Evolutionary conservation across 257 asterid species (phyloP), one percentile per base, ranked within the genome.

Genomic region (Ocimum tenuiflorum): DNA sequence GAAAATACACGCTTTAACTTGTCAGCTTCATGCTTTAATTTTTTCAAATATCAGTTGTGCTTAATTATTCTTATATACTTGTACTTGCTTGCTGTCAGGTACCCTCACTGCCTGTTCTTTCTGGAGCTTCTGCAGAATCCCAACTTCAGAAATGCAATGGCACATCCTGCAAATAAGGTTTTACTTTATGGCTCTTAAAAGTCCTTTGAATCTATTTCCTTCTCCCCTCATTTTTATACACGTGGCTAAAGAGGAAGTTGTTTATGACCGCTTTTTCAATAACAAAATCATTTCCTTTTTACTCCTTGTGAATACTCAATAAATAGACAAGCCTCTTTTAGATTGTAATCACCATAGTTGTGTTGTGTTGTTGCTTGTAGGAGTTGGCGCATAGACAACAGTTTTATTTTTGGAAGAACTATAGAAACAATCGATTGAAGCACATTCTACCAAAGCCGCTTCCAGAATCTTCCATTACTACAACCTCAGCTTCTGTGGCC

Each of bases 331-430:
- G n/a, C 22, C 66, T 69, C 49, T 36, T 33, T 42, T 57, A 9
- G 22, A n/a, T 14, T 60, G 66, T 77, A 14, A 81, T 73, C 27
- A 38, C n/a, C 38, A 61, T 39, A 11, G 27, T 72, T n/a, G 19
- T 79, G 55, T 57, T 60, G 22, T 53, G 63, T 59, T 11, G 24
- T 69, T 79, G 50, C 38, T 67, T 80, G 63, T 74, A 94, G 97
- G 97, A 90, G 80, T 56, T 94, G 86, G 95, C 99, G 15, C 99
- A 94, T 60, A 83, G 96, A 78, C 97, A 94, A 72, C 96, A 94
- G 65, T 94, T 94, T 74, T 86, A 83, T 76, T 88, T 78, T 47
- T 94, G 99, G 99, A 94, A 94, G 90, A 88, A 78, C 73, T 86
- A 90, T 63, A 77, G 95, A 84, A 86, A 83, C 81, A 94, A 90